phyloP scores from a whole-genome alignment of 495 filamentous ascomycete genomes.

The Aspergillus taichungensis region DNA sequence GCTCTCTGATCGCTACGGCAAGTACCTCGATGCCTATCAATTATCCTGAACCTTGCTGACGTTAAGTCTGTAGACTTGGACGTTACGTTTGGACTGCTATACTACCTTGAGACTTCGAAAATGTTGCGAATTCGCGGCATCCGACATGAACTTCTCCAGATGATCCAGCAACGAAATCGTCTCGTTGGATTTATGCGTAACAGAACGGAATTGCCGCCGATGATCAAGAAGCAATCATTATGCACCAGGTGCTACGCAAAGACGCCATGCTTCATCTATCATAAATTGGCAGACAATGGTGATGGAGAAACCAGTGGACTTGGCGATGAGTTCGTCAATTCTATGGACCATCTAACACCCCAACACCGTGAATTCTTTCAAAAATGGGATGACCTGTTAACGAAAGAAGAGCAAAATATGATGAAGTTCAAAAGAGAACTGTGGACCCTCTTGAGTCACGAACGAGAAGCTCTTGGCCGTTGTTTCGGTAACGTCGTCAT shows the following conservation, averaged over 20 bases:
- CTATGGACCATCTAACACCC: conserved; percentile 64
- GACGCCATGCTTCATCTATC: conserved; percentile 83
- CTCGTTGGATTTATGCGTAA: conserved; percentile 78
- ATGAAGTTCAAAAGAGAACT: conserved; percentile 79
- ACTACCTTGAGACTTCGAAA: conserved; percentile 86
- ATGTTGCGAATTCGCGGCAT: conserved; percentile 77
- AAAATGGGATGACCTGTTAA: conserved; percentile 89
- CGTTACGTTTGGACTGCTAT: conserved; percentile 78
- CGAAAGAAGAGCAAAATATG: conserved; percentile 84
- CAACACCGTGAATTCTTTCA: conserved; percentile 73
- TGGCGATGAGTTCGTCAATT: conserved; percentile 63
- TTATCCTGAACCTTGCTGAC: too few species aligned
- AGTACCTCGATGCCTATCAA: conserved; percentile 3
- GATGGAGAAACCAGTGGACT: conserved; percentile 70
- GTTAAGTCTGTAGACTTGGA: conserved; percentile 54
- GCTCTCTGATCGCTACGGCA: conserved; percentile 84
- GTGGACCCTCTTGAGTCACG: conserved; percentile 87
- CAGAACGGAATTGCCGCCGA: conserved; percentile 68
- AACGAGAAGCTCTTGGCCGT: conserved; percentile 78
- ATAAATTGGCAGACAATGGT: conserved; percentile 82
- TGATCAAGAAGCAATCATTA: conserved; percentile 68
- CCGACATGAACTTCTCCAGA: conserved; percentile 77
- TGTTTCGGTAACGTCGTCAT: conserved; percentile 70
- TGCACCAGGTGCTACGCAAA: conserved; percentile 85
- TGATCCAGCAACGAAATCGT: conserved; percentile 94